Conservation (phyloP, 2,329 filamentous ascomycete genomes). For the Aspergillus oerlinghausenensis region DNA sequence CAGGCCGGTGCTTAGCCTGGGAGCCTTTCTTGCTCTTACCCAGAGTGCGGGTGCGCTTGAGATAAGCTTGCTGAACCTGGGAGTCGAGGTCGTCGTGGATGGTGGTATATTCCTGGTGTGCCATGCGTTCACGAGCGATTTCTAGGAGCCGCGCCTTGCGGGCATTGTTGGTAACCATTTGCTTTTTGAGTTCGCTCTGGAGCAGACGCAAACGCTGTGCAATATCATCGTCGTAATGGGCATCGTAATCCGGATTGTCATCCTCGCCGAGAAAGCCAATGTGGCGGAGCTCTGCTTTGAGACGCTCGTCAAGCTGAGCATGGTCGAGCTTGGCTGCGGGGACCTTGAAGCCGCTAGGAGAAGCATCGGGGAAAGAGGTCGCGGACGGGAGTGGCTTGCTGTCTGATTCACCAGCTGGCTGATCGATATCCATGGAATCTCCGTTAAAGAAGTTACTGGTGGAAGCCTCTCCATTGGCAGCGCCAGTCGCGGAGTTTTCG, state of each 20-base stretch:
- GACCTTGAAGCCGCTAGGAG: constrained; percentile 73
- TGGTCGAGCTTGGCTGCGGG: constrained; percentile 77
- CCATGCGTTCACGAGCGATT: constrained; percentile 86
- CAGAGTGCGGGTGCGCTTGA: constrained; percentile 90
- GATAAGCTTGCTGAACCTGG: constrained; percentile 90
- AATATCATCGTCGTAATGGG: constrained; percentile 89
- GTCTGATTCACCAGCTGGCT: constrained; percentile 45
- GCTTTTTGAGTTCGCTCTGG: constrained; percentile 74
- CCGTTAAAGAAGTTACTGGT: constrained; percentile 38
- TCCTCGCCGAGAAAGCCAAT: constrained; percentile 79
- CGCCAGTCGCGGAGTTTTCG: constrained; percentile 47
- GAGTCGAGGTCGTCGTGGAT: constrained; percentile 95
- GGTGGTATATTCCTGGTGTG: constrained; percentile 92
- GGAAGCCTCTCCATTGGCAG: neutral
- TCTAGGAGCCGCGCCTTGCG: constrained; percentile 83
- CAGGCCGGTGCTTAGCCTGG: constrained; percentile 55
- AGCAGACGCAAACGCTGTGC: constrained; percentile 82
- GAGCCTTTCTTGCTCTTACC: constrained; percentile 87
- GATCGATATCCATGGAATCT: constrained; percentile 47
- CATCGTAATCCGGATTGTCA: constrained; percentile 72
- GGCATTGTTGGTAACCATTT: constrained; percentile 83
- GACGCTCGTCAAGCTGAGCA: constrained; percentile 78
- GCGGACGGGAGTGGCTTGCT: constrained; percentile 59
- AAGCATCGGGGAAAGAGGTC: constrained; percentile 73
- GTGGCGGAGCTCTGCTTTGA: constrained; percentile 85